Base-by-base conservation (phyloP, 2,329 filamentous ascomycete species). In the Neoascochyta sp. region DNA sequence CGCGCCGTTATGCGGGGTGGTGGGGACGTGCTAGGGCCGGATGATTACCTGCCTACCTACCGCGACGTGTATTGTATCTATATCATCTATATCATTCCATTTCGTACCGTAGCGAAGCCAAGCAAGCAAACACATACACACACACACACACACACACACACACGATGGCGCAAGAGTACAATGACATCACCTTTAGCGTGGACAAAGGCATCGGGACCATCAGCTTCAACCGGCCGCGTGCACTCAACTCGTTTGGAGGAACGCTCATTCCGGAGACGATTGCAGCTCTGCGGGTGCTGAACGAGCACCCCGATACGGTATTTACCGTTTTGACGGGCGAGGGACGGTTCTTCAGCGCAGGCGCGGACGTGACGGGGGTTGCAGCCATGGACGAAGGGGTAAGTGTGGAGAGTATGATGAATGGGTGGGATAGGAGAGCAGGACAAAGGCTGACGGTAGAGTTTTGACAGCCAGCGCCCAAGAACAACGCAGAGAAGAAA, bases 291-390 rank as follows among this genome's bases (percentile, higher is more conserved):
- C 53, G 68, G 34, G 59, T 64, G 19, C 55, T 73, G 4, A 62
- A 73, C 41, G 59, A 67, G 18, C 60, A 73, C 39, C 68, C 69
- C 3, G 62, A 67, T 21, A 73, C 70, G 4, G 49, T 72, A 9
- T 71, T 73, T 44, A 73, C 70, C 2, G 69, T 73, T 2, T 39
- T 73, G 8, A 73, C 69, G 1, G 70, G 70, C 11, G 68, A 70
- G 41, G 70, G 70, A 2, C 54, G 69, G 8, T 73, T 72, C 50
- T 73, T 73, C 45, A 69, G 64, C 12, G 66, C 69, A 0, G 70
- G 70, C 11, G 69, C 70, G 11, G 69, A 73, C 55, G 64, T 73
- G 2, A 65, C 59, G 44, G 61, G 65, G 53, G 40, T 45, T 9
- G 15, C 21, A 1, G 16, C 17, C 0, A 33, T 36, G 8, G 25